These are phyloP conservation scores for Suhomyces canberraensis DNA, from an alignment of 805 yeast genomes.

Conservation along the genomic window DNA sequence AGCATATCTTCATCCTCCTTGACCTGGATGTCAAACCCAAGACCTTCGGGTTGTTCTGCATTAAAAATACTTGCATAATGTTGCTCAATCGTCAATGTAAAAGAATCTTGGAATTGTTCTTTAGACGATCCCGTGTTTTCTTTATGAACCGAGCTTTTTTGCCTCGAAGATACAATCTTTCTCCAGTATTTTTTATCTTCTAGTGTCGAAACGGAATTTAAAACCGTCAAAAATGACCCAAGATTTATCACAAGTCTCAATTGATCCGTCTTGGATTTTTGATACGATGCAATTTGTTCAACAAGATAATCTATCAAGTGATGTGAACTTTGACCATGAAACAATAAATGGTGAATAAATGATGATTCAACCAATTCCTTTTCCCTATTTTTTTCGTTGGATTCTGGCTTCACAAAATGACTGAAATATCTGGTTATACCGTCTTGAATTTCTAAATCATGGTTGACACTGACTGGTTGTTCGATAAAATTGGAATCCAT, in stretches of 20 bases:
- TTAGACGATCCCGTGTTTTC: not conserved
- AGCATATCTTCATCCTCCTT: conserved; percentile 9
- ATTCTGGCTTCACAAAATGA: not conserved
- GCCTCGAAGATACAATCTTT: too few species aligned
- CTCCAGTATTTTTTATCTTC: conserved; percentile 24
- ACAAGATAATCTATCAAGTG: not conserved
- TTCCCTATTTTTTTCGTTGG: conserved; percentile 1
- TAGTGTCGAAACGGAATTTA: conserved; percentile 12
- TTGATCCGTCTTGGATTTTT: conserved; percentile 24
- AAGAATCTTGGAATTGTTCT: conserved; percentile 7
- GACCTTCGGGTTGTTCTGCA: conserved; percentile 5
- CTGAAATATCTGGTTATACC: conserved; percentile 1
- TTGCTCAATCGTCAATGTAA: conserved; percentile 18
- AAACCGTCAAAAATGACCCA: conserved; percentile 17
- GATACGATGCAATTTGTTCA: conserved; percentile 4
- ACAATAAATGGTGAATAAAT: conserved; percentile 1
- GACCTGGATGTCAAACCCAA: conserved; percentile 1
- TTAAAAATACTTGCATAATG: conserved; percentile 30
- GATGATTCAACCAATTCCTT: conserved; percentile 2
- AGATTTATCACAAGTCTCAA: conserved; percentile 22
- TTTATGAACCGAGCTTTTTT: too few species aligned
- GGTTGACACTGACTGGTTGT: not conserved
- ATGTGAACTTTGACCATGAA: not conserved
- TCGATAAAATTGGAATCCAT: conserved; percentile 10
- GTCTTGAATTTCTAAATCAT: conserved; percentile 5